These are phyloP conservation scores for Eimeria mitis DNA, from an alignment of 169 alveolate species.

Conservation along the genomic window DNA sequence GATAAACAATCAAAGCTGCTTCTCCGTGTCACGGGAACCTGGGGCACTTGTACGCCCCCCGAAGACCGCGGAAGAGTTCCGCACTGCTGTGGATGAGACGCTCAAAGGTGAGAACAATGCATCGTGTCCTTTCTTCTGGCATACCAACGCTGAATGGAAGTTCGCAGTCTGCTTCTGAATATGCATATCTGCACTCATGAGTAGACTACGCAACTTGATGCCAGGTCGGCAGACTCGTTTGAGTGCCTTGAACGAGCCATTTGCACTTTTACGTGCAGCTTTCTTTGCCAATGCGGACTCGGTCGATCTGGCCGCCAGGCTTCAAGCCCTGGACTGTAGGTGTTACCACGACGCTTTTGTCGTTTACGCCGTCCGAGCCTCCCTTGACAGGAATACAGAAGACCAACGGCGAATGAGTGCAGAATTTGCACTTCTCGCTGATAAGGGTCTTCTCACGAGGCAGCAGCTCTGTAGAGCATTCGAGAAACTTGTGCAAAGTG, in stretches of 20 bases:
- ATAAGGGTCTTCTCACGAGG: slow-evolving; percentile 62
- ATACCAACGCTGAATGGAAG: neutral
- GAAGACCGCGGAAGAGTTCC: slow-evolving; percentile 56
- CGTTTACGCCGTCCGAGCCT: slow-evolving; percentile 70
- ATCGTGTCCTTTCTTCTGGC: neutral
- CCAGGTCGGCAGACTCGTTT: neutral
- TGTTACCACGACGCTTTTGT: slow-evolving; percentile 70
- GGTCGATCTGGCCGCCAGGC: slow-evolving; percentile 48
- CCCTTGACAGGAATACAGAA: slow-evolving; percentile 71
- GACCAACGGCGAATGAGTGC: slow-evolving; percentile 77
- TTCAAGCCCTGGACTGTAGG: slow-evolving; percentile 66
- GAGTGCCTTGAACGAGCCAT: neutral
- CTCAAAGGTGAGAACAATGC: slow-evolving; percentile 41
- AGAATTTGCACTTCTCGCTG: slow-evolving; percentile 74
- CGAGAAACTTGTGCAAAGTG: slow-evolving; percentile 77
- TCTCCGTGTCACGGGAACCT: slow-evolving; percentile 39
- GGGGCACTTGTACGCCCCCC: slow-evolving; percentile 33
- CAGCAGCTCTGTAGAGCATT: slow-evolving; percentile 77
- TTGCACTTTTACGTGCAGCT: slow-evolving; percentile 19
- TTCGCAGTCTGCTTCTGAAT: neutral
- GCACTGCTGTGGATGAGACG: slow-evolving; percentile 39
- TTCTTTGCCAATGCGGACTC: slow-evolving; percentile 55
- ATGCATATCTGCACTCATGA: neutral
- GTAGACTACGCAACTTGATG: neutral
- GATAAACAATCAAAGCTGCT: slow-evolving; percentile 68